phyloP scores from a whole-genome alignment of 2,329 filamentous ascomycete genomes.

The Penicillium verrucosum region DNA sequence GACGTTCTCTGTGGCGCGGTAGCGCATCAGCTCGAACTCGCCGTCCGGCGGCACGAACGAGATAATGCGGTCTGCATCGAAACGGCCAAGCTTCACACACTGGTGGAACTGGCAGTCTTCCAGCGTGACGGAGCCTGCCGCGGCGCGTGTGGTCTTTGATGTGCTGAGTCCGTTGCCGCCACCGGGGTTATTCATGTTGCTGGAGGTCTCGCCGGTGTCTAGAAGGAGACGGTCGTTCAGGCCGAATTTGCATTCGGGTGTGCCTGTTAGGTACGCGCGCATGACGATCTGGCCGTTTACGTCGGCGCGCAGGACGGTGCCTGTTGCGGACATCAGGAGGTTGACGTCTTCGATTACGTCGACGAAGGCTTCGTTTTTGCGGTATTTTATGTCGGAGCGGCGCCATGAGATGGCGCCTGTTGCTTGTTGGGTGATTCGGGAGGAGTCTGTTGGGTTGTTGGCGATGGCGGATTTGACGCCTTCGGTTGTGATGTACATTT shows the following conservation, averaged over 20 bases:
- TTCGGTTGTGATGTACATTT: conserved; percentile 99
- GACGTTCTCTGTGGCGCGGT: conserved; percentile 96
- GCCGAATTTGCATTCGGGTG: conserved; percentile 97
- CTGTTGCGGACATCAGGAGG: conserved; percentile 96
- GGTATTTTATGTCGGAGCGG: conserved; percentile 95
- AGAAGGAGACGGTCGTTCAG: conserved; percentile 91
- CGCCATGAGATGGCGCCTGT: conserved; percentile 96
- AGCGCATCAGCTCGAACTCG: conserved; percentile 98
- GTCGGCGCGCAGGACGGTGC: conserved; percentile 89
- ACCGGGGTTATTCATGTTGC: conserved; percentile 34
- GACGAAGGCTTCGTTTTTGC: conserved; percentile 98
- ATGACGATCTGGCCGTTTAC: conserved; percentile 98
- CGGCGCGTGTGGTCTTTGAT: conserved; percentile 88
- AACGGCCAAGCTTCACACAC: conserved; percentile 95
- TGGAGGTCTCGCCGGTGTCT: conserved; percentile 67
- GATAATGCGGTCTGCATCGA: conserved; percentile 94
- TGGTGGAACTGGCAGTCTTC: conserved; percentile 99
- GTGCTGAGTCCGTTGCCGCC: conserved; percentile 60
- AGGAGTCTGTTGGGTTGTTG: conserved; percentile 76
- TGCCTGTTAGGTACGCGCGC: conserved; percentile 94
- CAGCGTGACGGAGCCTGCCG: conserved; percentile 88
- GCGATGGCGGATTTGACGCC: conserved; percentile 81
- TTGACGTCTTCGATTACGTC: conserved; percentile 99
- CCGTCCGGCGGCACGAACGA: conserved; percentile 95
- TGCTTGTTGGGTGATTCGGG: conserved; percentile 98